Evolutionary conservation across 2,329 filamentous ascomycete species (phyloP), one percentile per base, ranked within the genome.

Genomic region (Aspergillus sp.): DNA sequence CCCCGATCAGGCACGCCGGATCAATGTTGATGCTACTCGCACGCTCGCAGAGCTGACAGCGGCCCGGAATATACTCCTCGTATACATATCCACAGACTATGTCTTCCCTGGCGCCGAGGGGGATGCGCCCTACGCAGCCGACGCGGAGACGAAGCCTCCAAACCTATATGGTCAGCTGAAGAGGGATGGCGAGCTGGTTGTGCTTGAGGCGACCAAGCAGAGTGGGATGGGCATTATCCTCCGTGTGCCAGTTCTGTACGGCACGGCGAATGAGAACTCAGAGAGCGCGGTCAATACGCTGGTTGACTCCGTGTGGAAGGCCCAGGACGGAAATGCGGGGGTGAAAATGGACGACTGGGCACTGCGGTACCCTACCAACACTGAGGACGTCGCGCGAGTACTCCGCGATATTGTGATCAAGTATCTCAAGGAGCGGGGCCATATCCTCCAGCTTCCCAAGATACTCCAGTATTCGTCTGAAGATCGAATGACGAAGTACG

Each of bases 281-380:
- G 91, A 96, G 75, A 95, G 90, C 66, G 91, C 93, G 0, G 85
- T 96, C 44, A 96, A 96, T 68, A 81, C 87, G 0, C 80, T 97
- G 48, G 83, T 96, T 75, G 89, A 93, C 53, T 78, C 83, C 1
- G 81, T 96, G 6, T 88, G 85, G 84, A 90, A 89, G 71, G 83
- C 86, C 0, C 89, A 93, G 70, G 83, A 86, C 49, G 77, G 64
- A 38, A 83, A 80, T 5, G 80, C 80, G 2, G 82, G 81, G 56
- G 80, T 92, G 41, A 87, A 85, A 69, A 93, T 96, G 86, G 92
- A 96, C 68, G 87, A 96, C 72, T 96, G 91, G 86, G 87, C 90
- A 1, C 77, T 89, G 50, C 84, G 92, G 26, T 96, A 91, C 76
- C 92, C 92, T 8, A 96, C 92, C 7, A 95, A 95, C 71, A 96